Evolutionary conservation across 2,329 filamentous ascomycete genomes (phyloP).

Genomic region (Hymenoscyphus scutula): DNA sequence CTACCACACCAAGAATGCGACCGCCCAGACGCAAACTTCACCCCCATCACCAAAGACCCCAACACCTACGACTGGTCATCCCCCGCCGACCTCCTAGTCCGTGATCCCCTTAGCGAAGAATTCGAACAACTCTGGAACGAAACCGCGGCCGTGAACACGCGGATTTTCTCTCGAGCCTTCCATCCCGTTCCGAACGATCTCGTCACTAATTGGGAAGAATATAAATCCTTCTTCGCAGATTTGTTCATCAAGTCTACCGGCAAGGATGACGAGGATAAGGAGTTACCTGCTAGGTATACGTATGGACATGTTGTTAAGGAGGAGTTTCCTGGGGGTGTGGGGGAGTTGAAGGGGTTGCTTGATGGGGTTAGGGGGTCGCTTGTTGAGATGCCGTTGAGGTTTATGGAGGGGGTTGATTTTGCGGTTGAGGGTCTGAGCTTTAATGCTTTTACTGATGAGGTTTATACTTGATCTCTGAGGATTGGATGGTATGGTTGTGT

Average conservation of each 20-base stretch:
- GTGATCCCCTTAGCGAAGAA: slow-evolving; percentile 67
- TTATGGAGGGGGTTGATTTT: slow-evolving; percentile 80
- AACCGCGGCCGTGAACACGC: slow-evolving; percentile 75
- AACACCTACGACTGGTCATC: slow-evolving; percentile 76
- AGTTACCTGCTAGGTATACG: slow-evolving; percentile 59
- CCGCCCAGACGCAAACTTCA: slow-evolving; percentile 68
- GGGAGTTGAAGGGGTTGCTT: slow-evolving; percentile 70
- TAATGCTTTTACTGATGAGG: slow-evolving; percentile 68
- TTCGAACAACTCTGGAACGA: slow-evolving; percentile 71
- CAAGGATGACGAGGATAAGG: slow-evolving; percentile 41
- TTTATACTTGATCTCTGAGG: slow-evolving; percentile 55
- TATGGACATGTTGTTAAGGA: slow-evolving; percentile 86
- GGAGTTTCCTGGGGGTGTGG: slow-evolving; percentile 70
- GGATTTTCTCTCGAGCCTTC: slow-evolving; percentile 78
- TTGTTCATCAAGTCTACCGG: slow-evolving; percentile 58
- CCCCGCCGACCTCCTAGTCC: slow-evolving; percentile 64
- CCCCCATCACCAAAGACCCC: slow-evolving; percentile 65
- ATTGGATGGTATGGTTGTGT: too few species aligned
- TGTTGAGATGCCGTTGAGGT: slow-evolving; percentile 89
- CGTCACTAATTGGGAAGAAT: slow-evolving; percentile 70
- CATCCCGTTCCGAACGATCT: slow-evolving; percentile 70
- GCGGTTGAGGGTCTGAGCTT: slow-evolving; percentile 75
- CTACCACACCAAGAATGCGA: slow-evolving; percentile 72
- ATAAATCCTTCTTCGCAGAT: slow-evolving; percentile 66
- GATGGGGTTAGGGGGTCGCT: slow-evolving; percentile 65